phyloP scores from a whole-genome alignment of 2,329 filamentous ascomycete genomes.

The Rhynchosporium agropyri region DNA sequence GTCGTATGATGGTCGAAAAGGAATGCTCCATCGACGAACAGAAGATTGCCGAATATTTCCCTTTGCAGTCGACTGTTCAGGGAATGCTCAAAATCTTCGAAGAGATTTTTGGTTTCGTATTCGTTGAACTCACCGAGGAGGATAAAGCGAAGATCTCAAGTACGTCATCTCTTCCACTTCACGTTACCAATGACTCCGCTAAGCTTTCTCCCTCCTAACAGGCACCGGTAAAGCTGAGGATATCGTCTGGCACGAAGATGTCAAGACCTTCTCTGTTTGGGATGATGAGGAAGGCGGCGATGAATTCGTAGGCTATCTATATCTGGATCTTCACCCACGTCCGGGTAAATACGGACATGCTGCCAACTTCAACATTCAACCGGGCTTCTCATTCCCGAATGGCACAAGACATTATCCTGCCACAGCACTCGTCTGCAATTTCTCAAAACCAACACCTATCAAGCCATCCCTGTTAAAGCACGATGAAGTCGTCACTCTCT shows the following conservation, averaged over 20 bases:
- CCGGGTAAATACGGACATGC: conserved; percentile 84
- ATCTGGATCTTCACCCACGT: conserved; percentile 78
- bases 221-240: conserved; percentile 39
- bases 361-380: conserved; percentile 81
- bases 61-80: conserved; percentile 70
- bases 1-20: conserved; percentile 77
- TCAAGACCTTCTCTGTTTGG: conserved; percentile 83
- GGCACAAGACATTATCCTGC: conserved; percentile 75
- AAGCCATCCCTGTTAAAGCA: conserved; percentile 82
- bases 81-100: conserved; percentile 86
- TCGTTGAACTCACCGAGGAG: conserved; percentile 70
- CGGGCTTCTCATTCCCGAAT: conserved; percentile 67
- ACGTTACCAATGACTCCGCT: conserved; percentile 1
- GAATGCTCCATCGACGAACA: conserved; percentile 80
- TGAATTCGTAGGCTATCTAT: conserved; percentile 79
- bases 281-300: conserved; percentile 71
- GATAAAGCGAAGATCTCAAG: conserved; percentile 53
- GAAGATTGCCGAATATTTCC: conserved; percentile 83
- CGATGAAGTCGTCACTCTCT: conserved; percentile 79
- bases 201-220: conserved; percentile 10
- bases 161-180: conserved; percentile 19
- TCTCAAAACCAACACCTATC: conserved; percentile 75
- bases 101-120: conserved; percentile 77
- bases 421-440: conserved; percentile 83
- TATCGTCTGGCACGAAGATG: conserved; percentile 80